Evolutionary conservation across 495 filamentous ascomycete genomes (phyloP), one percentile per base, ranked within the genome.

Genomic region (Talaromyces stipitatus): DNA sequence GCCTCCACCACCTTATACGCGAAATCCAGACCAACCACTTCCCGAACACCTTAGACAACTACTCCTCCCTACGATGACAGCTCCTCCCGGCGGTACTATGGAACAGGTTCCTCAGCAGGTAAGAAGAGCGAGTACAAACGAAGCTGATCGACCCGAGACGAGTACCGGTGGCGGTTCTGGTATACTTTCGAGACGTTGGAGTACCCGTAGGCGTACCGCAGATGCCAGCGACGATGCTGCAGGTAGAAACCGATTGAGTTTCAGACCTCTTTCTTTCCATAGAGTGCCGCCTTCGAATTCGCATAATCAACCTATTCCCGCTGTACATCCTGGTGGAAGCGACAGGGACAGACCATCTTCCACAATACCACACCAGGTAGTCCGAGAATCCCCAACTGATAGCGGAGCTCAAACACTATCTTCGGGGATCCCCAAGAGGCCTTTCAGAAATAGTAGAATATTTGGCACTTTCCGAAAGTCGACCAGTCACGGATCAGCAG

Each of bases 1-100:
- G 22, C 91, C 91, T 0, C 91, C 91, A n/a, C 91, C 91, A 11
- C 89, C 90, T 7, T 96, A 96, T 62, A 81, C 83, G 18, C 82
- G 81, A 12, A 83, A 90, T 12, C 75, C 87, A 28, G 85, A 89
- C 5, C 76, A 69, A 48, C 78, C 80, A 24, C 67, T 85, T 33
- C 81, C 82, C 47, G 79, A 82, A 10, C 70, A 79, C 54, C 69
- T 84, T n/a, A 65, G 66, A 32, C 60, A 66, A 36, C 63, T 66
- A 3, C 64, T 76, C 55, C 66, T 72, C 51, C 67, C 72, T 22
- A 62, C 61, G 9, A 28, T 48, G 18, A 60, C 62, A 11, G 60
- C 61, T 47, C 61, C 58, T 54, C 30, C 51, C 9, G 54, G 54
- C 14, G 54, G 54, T 28, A 22, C 36, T 22, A 55, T 55, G 36